Conservation (phyloP, 1,139 yeast genomes). For the Torulaspora pretoriensis region DNA sequence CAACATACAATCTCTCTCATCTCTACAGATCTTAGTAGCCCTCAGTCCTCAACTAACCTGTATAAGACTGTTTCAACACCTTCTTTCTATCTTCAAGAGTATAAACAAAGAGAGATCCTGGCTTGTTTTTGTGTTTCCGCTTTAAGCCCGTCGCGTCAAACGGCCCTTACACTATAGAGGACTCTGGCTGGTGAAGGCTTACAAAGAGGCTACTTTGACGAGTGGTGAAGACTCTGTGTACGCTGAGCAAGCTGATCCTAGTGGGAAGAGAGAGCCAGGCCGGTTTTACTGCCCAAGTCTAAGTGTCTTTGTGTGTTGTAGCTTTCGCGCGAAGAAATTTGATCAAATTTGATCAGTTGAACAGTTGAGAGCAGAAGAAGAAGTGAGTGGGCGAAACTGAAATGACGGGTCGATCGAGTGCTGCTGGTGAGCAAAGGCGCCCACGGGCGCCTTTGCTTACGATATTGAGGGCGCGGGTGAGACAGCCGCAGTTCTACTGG, state of each 20-base stretch:
- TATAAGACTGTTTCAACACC: conserved; percentile 2
- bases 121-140: conserved; percentile 14
- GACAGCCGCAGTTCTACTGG: conserved; percentile 37
- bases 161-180: background rate
- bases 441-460: conserved; percentile 25
- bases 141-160: conserved; percentile 5
- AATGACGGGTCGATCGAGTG: background rate
- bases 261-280: too few species aligned
- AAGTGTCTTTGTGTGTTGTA: background rate
- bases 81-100: conserved; percentile 1
- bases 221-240: background rate
- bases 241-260: too few species aligned
- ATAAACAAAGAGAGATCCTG: conserved; percentile 6
- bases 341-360: background rate
- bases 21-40: conserved; percentile 1
- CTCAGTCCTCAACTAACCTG: background rate
- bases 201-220: background rate
- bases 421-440: conserved; percentile 6
- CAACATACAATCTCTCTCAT: conserved; percentile 61
- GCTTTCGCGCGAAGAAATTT: background rate
- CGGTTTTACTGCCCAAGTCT: too few species aligned
- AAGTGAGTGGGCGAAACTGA: background rate
- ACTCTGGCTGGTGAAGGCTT: background rate
- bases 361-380: background rate
- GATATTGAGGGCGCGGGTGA: conserved; percentile 26